phyloP scores from a whole-genome alignment of 2,329 filamentous ascomycete species.

The Leptographium galeiforme region DNA sequence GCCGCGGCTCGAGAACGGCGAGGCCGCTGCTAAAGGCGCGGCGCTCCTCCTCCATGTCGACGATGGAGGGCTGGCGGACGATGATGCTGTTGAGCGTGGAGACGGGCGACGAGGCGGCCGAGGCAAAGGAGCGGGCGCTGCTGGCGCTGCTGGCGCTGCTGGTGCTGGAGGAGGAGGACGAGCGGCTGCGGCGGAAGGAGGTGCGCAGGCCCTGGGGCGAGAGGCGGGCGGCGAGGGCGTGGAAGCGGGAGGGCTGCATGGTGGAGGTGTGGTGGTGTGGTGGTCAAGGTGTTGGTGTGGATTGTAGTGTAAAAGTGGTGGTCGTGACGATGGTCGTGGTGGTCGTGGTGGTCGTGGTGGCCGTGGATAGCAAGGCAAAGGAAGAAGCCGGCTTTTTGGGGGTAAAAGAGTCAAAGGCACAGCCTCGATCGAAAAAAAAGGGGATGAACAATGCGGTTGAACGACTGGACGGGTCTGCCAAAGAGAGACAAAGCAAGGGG shows the following conservation, averaged over 20 bases:
- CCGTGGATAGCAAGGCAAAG: no score
- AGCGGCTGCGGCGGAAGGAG: constrained; percentile 41
- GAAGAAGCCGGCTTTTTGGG: no score
- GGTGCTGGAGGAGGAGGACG: constrained; percentile 22
- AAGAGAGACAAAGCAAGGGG: no score
- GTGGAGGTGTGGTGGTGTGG: constrained; percentile 10
- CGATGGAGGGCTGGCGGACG: constrained; percentile 41
- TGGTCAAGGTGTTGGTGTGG: neutral
- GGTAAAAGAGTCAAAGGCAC: neutral
- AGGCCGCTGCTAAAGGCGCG: constrained; percentile 38
- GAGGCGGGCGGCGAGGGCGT: constrained; percentile 37
- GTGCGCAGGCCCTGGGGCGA: constrained; percentile 34
- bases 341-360: no score
- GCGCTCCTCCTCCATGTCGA: constrained; percentile 45
- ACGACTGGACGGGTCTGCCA: neutral
- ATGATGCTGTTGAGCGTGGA: constrained; percentile 46
- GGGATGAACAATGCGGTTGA: neutral
- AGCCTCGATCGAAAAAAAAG: neutral
- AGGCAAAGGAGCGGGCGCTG: constrained; percentile 27
- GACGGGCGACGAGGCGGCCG: constrained; percentile 29
- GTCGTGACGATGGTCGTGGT: no score
- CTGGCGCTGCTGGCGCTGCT: constrained; percentile 21
- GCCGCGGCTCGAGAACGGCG: constrained; percentile 45
- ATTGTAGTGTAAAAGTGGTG: no score
- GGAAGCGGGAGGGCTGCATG: constrained; percentile 36